phyloP scores from a whole-genome alignment of 176 grass and related monocot genomes.

The Olyra latifolia region DNA sequence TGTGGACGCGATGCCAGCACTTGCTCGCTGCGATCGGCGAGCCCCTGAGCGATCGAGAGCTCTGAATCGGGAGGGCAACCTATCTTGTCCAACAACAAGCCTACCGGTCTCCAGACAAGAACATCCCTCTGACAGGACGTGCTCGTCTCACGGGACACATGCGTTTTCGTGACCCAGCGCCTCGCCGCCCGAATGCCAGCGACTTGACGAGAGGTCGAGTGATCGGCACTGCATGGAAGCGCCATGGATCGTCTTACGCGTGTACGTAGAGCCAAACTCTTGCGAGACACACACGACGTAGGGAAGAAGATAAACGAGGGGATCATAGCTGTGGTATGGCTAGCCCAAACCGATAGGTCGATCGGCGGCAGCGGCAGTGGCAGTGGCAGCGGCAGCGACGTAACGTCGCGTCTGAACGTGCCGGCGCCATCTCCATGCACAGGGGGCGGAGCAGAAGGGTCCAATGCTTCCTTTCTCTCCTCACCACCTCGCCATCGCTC shows the following conservation, averaged over 20 bases:
- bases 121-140: slow-evolving; percentile 36
- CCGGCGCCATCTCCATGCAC: slow-evolving; percentile 41
- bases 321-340: too few species aligned
- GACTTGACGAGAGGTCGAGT: not conserved
- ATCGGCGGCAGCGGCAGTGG: not conserved
- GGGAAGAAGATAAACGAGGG: not conserved
- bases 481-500: not conserved
- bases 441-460: slow-evolving; percentile 17
- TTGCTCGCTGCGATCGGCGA: slow-evolving; percentile 1
- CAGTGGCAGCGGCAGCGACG: not conserved
- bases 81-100: slow-evolving; percentile 18
- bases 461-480: slow-evolving; percentile 33
- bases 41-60: not conserved
- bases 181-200: not conserved
- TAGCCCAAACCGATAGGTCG: not conserved
- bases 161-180: slow-evolving; percentile 1
- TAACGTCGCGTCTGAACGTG: slow-evolving; percentile 32
- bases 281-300: slow-evolving; percentile 15
- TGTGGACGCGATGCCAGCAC: slow-evolving; percentile 37
- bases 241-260: slow-evolving; percentile 8
- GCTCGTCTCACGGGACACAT: slow-evolving; percentile 2
- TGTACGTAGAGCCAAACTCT: slow-evolving; percentile 37
- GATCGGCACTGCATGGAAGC: not conserved
- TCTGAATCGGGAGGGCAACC: not conserved
- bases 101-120: slow-evolving; percentile 39